Percentiles rank a stretch among this genome's conserved stretches.
Evolutionary conservation across 148 eudicot genomes (phyloP).

Genomic region (Simmondsia chinensis): DNA sequence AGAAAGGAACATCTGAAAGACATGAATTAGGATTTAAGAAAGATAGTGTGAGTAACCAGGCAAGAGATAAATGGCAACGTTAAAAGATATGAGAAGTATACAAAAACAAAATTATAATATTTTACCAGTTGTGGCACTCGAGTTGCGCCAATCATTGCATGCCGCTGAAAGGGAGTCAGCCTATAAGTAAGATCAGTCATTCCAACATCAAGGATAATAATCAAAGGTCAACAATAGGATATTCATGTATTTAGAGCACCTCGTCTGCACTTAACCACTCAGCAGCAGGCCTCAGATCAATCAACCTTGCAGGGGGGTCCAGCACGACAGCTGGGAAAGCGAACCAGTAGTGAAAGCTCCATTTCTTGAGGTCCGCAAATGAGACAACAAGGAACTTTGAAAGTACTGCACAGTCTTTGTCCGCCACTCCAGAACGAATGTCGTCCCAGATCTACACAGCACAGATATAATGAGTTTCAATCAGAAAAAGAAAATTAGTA

Average conservation of each 20-base stretch:
- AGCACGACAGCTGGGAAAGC: conserved; percentile 82
- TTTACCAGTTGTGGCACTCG: conserved; percentile 59
- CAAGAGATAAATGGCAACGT: background rate
- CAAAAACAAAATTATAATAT: too few relatives aligned
- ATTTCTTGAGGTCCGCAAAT: conserved; percentile 89
- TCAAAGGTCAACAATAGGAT: background rate
- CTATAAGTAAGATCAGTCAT: conserved; percentile 26
- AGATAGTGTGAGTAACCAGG: background rate
- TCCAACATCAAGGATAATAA: conserved; percentile 1
- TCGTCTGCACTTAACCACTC: conserved; percentile 59
- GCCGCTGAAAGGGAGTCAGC: conserved; percentile 55
- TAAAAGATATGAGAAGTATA: background rate
- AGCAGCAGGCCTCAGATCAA: conserved; percentile 67
- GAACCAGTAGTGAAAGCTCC: conserved; percentile 77
- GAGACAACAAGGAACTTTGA: conserved; percentile 75
- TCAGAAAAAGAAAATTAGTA: too few relatives aligned
- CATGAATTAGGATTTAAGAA: conserved; percentile 8
- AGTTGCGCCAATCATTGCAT: conserved; percentile 80
- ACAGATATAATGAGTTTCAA: too few relatives aligned
- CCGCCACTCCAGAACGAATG: conserved; percentile 59
- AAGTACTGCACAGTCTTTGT: conserved; percentile 66
- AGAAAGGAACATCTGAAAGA: conserved; percentile 67
- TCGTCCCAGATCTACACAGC: conserved; percentile 92
- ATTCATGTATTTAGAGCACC: conserved; percentile 26
- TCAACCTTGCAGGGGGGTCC: conserved; percentile 72